Evolutionary conservation across 2,329 filamentous ascomycete species (phyloP), one percentile per base, ranked within the genome.

Genomic region (Neurospora sp.): DNA sequence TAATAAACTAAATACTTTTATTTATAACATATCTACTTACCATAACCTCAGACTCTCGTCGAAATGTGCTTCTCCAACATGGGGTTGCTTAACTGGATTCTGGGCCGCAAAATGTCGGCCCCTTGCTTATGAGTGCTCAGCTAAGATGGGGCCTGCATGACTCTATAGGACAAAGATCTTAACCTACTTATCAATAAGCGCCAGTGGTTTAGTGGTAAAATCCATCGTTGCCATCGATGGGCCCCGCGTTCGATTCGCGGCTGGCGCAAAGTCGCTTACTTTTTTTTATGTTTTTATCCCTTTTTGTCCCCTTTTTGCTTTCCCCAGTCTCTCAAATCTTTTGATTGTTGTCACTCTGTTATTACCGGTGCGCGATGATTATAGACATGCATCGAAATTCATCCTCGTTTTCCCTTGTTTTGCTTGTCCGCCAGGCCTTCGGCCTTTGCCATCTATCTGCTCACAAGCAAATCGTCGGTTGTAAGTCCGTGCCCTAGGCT

Each of bases 151-250:
- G n/a, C 42, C 4, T 2, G 4, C 4, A 52, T 23, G 19, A 5
- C 11, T 6, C 4, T 8, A 52, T 52, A 52, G 11, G 19, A 3
- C 11, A 23, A 7, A 28, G 4, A 28, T 28, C 11, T 13, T 52
- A 17, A 5, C 9, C 42, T 5, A 1, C 1, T 6, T 23, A 13
- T 23, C 2, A 33, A 33, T 33, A 58, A 58, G 46, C 46, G 46
- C 46, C 77, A 81, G 81, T 83, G 81, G 81, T 83, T 83, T 83
- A 84, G 81, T 83, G 82, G 82, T 84, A 84, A 82, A 83, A 84
- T 83, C 80, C 81, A 82, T 83, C 82, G 81, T 83, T 84, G 81
- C 82, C 82, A 83, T 83, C 81, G 82, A 83, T 82, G 81, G 80
- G 82, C 81, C 73, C 73, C 73, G 73, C 70, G 73, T 75, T 75